Percentiles rank a stretch among this genome's conserved stretches.
Evolutionary conservation across 495 filamentous ascomycete species (phyloP).

Genomic region (Penicillium daleae): DNA sequence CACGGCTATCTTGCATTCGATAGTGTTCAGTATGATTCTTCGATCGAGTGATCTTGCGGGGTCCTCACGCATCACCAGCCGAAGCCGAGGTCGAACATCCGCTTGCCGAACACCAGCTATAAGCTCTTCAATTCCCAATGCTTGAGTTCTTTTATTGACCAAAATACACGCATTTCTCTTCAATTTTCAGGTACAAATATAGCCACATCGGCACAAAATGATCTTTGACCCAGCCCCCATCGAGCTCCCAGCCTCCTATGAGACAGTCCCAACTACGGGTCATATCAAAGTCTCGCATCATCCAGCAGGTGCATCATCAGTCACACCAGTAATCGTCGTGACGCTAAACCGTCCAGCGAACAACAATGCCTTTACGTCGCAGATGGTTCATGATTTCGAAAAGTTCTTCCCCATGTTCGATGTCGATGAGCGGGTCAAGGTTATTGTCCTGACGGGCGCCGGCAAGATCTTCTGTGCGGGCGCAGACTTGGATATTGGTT

Average conservation of each 20-base stretch:
- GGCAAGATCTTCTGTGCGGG: constrained; percentile 67
- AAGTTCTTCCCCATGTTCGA: constrained; percentile 58
- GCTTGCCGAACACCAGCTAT: background rate
- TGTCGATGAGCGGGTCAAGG: constrained; percentile 58
- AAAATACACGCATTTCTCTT: background rate
- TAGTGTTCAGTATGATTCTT: background rate
- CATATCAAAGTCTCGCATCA: constrained; percentile 60
- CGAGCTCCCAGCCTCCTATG: constrained; percentile 43
- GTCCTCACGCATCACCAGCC: background rate
- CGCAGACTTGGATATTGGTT: constrained; percentile 64
- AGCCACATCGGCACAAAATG: constrained; percentile 37
- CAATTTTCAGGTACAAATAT: background rate
- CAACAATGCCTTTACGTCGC: constrained; percentile 64
- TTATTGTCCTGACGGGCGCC: constrained; percentile 60
- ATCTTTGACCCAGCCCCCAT: constrained; percentile 48
- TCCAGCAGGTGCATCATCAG: constrained; percentile 47
- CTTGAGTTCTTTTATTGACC: background rate
- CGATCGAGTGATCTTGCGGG: background rate
- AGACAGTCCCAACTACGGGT: constrained; percentile 45
- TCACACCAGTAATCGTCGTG: constrained; percentile 60
- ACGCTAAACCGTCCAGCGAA: constrained; percentile 61
- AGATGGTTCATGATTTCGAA: constrained; percentile 60
- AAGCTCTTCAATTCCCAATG: background rate
- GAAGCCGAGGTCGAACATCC: constrained; percentile 5
- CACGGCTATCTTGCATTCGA: background rate